phyloP scores from a whole-genome alignment of 768 basidiomycete species.

The Coprinopsis marcescibilis region DNA sequence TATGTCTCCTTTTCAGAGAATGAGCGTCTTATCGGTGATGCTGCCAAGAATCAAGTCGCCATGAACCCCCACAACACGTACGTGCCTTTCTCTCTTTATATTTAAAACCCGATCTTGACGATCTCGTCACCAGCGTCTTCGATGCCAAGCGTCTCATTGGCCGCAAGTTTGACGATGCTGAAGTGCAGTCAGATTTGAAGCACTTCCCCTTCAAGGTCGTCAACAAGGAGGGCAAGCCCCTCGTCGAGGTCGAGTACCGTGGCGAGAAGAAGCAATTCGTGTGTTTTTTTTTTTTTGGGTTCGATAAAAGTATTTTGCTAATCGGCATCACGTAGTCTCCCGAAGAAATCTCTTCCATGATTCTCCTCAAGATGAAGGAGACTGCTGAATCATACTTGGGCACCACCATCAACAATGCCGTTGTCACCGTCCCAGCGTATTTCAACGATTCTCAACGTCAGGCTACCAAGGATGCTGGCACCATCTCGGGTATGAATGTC shows the following conservation, averaged over 20 bases:
- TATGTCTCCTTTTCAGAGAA: slow-evolving; percentile 93
- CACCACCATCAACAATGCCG: slow-evolving; percentile 76
- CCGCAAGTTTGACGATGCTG: slow-evolving; percentile 79
- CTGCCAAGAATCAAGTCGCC: slow-evolving; percentile 97
- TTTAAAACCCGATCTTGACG: slow-evolving; percentile 2
- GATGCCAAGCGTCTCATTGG: slow-evolving; percentile 98
- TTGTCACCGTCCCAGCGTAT: slow-evolving; percentile 95
- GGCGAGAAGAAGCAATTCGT: slow-evolving; percentile 93
- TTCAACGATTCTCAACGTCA: slow-evolving; percentile 99
- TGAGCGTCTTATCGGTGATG: slow-evolving; percentile 98
- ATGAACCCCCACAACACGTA: slow-evolving; percentile 96
- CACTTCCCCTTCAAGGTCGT: slow-evolving; percentile 95
- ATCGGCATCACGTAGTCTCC: slow-evolving; percentile 55
- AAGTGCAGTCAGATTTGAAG: slow-evolving; percentile 79
- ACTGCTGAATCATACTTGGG: slow-evolving; percentile 96
- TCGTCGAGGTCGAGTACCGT: slow-evolving; percentile 86
- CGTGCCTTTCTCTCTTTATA: slow-evolving; percentile 15
- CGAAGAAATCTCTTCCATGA: slow-evolving; percentile 98
- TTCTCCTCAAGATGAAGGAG: slow-evolving; percentile 98
- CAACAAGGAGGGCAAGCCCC: slow-evolving; percentile 84
- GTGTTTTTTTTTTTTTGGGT: slow-evolving; percentile 26
- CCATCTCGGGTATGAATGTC: slow-evolving; percentile 90
- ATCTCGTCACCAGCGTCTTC: slow-evolving; percentile 61
- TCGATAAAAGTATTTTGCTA: slow-evolving; percentile 4
- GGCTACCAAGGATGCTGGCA: slow-evolving; percentile 96